Base-by-base conservation (phyloP, 2,329 filamentous ascomycete genomes). In the Alternaria sp. region DNA sequence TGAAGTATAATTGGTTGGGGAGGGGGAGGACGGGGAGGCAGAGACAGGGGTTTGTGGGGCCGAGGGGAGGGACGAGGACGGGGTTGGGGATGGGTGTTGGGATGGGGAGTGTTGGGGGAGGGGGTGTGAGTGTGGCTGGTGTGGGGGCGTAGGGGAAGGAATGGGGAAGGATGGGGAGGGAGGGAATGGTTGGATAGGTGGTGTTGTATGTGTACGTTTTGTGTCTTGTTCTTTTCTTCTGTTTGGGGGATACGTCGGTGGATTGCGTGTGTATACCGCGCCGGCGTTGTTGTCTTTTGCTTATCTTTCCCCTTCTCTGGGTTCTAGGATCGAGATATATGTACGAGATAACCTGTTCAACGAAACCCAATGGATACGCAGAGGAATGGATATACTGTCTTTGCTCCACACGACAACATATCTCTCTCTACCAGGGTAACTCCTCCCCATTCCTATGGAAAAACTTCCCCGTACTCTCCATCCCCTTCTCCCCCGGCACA, bases 1-100 rank as follows among this genome's bases (percentile, higher is more conserved):
- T 99, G 65, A 99, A 98, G 81, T 89, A 97, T 73, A 99, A 99
- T 79, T 99, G 96, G 96, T 86, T 99, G 2, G 95, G 95, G 0
- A 86, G 96, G 50, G 95, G 95, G 0, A 84, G 96, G 36, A 98
- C 93, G 4, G 96, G 96, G 0, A 86, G 96, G 67, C 96, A 98
- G 79, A 84, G 96, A 57, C 88, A 93, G 68, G 96, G 96, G 0
- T 95, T 97, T 76, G 94, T 98, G 1, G 94, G 93, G 15, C 65
- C 69, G 49, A 60, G 67, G 1, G 94, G 93, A 5, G 64, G 68
- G 46, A 60, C 64, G 32, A 66, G 71, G 23, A 64, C 68, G 10
- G 69, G 70, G 4, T 59, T 54, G 7, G 62, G 13, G 2, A 17
- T 51, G 49, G 51, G 47, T 25, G 36, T 58, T 3, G 36, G 40